Conservation (phyloP, 169 alveolate genomes). For the Plasmodium vivax region DNA sequence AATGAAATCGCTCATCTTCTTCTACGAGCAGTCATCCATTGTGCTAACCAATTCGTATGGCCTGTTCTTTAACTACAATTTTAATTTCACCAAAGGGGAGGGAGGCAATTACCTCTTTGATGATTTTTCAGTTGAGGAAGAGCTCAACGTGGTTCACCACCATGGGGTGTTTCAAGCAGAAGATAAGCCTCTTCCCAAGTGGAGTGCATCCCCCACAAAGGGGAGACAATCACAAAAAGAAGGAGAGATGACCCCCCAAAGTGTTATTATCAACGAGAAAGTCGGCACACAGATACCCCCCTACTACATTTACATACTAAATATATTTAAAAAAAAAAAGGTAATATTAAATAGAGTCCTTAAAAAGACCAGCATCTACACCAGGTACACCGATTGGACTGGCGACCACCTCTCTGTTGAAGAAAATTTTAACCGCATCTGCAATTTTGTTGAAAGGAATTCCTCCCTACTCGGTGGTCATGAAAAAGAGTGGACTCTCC, state of each 20-base stretch:
- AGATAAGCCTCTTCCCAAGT: neutral
- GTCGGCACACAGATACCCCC: slow-evolving; percentile 37
- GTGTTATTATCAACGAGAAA: slow-evolving; percentile 14
- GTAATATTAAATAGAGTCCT: neutral
- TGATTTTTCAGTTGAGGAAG: neutral
- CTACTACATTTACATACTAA: slow-evolving; percentile 5
- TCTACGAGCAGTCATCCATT: slow-evolving; percentile 13
- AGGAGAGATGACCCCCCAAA: neutral
- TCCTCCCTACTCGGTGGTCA: neutral
- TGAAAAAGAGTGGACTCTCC: neutral
- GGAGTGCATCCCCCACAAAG: neutral
- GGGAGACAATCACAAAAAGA: neutral
- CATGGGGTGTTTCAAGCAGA: neutral
- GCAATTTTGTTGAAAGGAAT: slow-evolving; percentile 9
- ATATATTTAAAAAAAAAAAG: neutral
- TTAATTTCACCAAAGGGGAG: neutral
- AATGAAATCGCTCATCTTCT: slow-evolving; percentile 48
- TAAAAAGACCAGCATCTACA: slow-evolving; percentile 35
- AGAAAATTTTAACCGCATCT: slow-evolving; percentile 9
- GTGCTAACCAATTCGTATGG: slow-evolving; percentile 40
- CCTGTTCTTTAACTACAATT: slow-evolving; percentile 20
- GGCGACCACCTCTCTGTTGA: neutral
- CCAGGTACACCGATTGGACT: slow-evolving; percentile 13
- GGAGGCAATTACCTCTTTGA: slow-evolving; percentile 5
- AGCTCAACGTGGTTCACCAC: slow-evolving; percentile 3